Base-by-base conservation (phyloP, 2,329 filamentous ascomycete species). In the Neonectria hederae region DNA sequence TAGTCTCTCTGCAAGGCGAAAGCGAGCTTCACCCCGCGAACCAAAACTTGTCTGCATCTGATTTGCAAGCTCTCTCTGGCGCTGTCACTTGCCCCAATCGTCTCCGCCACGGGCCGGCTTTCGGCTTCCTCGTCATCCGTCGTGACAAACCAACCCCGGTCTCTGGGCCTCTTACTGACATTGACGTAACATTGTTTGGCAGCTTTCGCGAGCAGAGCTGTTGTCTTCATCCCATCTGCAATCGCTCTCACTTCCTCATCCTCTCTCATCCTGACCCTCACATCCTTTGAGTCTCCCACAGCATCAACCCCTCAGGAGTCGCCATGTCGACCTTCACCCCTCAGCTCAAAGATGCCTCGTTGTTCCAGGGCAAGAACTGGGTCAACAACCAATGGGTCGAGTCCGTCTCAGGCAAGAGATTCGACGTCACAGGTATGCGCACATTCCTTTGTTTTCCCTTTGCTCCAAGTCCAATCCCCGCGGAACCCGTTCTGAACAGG, bases 301-400 rank as follows among this genome's bases (percentile, higher is more conserved):
- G 28, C 24, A 28, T 28, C 17, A n/a, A n/a, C n/a, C n/a, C n/a
- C n/a, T 9, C 32, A 40, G n/a, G 32, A 22, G 10, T 43, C 49
- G 43, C 49, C 54, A 59, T 59, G 62, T 42, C 62, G 24, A 19
- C 59, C 13, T 57, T 53, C 19, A 59, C 56, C 2, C 65, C 65
- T 28, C 60, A 67, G 11, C 81, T 89, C 69, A 88, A 86, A 75
- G 87, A 89, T 69, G 80, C 81, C 56, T 86, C 85, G 40, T 84
- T 94, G 59, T 84, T 93, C 69, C 62, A 73, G 9, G 68, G 60
- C 14, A 92, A 90, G 77, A 84, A 84, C 59, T 92, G 89, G 74
- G 85, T 93, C 72, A 90, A 93, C 76, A 90, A 90, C 71, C 82
- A 91, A 83, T 94, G 90, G 88, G 84, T 92, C 59, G 83, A 82